A percentile compares a stretch with the other conserved stretches of the same genome.
phyloP scores from a whole-genome alignment of 2,329 filamentous ascomycete genomes.

The Colletotrichum trifolii region DNA sequence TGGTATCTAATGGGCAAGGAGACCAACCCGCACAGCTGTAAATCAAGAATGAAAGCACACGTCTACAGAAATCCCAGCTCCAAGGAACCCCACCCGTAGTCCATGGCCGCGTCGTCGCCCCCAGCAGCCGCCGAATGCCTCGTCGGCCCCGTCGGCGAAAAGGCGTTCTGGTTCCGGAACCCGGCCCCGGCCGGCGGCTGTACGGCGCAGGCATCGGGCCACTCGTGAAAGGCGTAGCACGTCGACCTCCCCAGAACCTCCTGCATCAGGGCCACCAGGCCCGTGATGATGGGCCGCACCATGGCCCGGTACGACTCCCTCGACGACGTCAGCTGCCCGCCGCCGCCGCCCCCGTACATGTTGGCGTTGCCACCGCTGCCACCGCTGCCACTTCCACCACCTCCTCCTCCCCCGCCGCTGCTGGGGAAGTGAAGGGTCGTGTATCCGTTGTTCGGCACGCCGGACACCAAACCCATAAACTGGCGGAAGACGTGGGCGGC shows the following conservation, averaged over 20 bases:
- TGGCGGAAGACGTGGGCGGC: slow-evolving; percentile 48
- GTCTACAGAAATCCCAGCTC: slow-evolving; percentile 35
- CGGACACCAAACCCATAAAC: slow-evolving; percentile 41
- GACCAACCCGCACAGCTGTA: neutral
- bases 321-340: slow-evolving; percentile 23
- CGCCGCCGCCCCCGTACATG: slow-evolving; percentile 20
- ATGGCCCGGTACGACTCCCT: slow-evolving; percentile 39
- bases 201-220: slow-evolving; percentile 31
- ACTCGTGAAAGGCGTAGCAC: slow-evolving; percentile 41
- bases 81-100: slow-evolving; percentile 34
- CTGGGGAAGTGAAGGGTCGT: slow-evolving; percentile 36
- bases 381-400: neutral
- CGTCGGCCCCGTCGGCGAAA: slow-evolving; percentile 33
- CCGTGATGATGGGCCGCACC: slow-evolving; percentile 37
- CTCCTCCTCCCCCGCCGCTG: neutral
- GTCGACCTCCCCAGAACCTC: slow-evolving; percentile 49
- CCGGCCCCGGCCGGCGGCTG: slow-evolving; percentile 12
- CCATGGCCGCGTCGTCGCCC: slow-evolving; percentile 27
- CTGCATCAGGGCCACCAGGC: slow-evolving; percentile 44
- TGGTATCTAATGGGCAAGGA: slow-evolving; percentile 1
- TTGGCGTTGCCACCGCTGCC: slow-evolving; percentile 1
- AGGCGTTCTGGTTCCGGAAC: slow-evolving; percentile 24
- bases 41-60: neutral
- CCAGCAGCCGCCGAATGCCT: slow-evolving; percentile 23
- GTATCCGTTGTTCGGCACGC: slow-evolving; percentile 36